Percentiles rank a stretch among this genome's conserved stretches.
These are phyloP conservation scores for Rossbeevera mucosa DNA, from an alignment of 768 basidiomycete genomes.

Conservation along the genomic window DNA sequence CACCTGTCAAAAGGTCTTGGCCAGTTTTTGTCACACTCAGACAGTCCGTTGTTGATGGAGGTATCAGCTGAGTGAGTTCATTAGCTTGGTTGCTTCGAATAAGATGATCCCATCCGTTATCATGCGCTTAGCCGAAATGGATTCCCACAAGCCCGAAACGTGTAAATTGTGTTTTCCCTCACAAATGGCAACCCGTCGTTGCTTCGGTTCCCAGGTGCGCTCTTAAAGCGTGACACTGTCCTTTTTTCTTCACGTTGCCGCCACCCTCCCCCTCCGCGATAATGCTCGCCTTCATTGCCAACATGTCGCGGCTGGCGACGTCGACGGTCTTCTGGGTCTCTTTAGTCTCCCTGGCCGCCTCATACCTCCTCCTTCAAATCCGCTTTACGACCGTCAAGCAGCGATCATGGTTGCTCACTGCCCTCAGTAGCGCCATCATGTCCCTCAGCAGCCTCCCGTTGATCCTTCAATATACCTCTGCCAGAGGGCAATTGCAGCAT, in stretches of 20 bases:
- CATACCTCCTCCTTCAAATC: constrained; percentile 31
- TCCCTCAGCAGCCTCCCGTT: constrained; percentile 39
- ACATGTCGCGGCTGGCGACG: constrained; percentile 17
- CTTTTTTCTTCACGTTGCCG: constrained; percentile 19
- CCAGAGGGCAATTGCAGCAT: constrained; percentile 25
- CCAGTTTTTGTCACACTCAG: background rate
- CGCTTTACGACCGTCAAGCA: constrained; percentile 37
- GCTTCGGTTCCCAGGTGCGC: constrained; percentile 16
- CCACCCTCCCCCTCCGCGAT: constrained; percentile 16
- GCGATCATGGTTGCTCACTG: constrained; percentile 45
- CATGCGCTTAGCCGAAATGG: constrained; percentile 13
- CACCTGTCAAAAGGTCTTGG: constrained; percentile 15
- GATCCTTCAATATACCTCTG: constrained; percentile 26
- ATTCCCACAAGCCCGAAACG: constrained; percentile 24
- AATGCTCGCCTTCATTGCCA: constrained; percentile 15
- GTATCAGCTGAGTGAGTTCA: background rate
- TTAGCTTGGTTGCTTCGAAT: background rate
- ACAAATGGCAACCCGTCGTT: constrained; percentile 6
- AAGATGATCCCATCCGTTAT: constrained; percentile 13
- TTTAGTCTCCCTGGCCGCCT: constrained; percentile 10
- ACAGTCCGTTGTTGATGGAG: background rate
- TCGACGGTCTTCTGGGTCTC: constrained; percentile 24
- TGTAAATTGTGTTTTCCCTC: constrained; percentile 14
- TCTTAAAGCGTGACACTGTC: constrained; percentile 20
- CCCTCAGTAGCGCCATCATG: constrained; percentile 39